Evolutionary conservation across 768 basidiomycete species (phyloP), one percentile per base, ranked within the genome.

Genomic region (Mycena floridula): DNA sequence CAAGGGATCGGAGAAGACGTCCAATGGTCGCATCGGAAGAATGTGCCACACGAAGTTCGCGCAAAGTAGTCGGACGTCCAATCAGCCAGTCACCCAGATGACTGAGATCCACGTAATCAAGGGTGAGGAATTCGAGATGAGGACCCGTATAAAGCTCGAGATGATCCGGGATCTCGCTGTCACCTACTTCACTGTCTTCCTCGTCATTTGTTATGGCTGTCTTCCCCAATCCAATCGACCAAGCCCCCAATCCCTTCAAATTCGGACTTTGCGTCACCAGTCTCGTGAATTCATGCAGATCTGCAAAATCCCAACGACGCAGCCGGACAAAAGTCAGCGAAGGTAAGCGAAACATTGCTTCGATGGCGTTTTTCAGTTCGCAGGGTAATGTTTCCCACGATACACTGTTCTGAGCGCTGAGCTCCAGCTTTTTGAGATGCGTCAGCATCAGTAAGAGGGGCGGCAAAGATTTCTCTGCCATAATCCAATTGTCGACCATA

Each of bases 41-140:
- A 46, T 70, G 66, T 2, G 69, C 67, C 26, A 73, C 57, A 18
- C 69, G 64, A 24, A 73, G 55, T 48, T 73, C 71, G 16, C 68
- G 63, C 18, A 73, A 57, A n/a, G 57, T 53, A 7, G 54, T 52
- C n/a, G n/a, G n/a, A n/a, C n/a, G n/a, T n/a, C n/a, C n/a, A n/a
- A n/a, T n/a, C 44, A 71, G 57, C 52, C 66, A 64, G 35, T 67
- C 51, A 7, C 69, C 56, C 69, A 67, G 71, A 39, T 65, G 55
- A 28, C 62, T 63, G 32, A 70, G 60, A 35, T 55, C 56, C 39
- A 70, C 63, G 44, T 60, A 66, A 47, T 73, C 71, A 44, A 73
- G 62, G 2, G 68, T 69, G 28, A 73, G 55, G 32, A 66, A 67
- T 23, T 68, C 63, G 16, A 64, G 59, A 23, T 51, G 28, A 53